phyloP scores from a whole-genome alignment of 2,329 filamentous ascomycete species.

The Tolypocladium paradoxum region DNA sequence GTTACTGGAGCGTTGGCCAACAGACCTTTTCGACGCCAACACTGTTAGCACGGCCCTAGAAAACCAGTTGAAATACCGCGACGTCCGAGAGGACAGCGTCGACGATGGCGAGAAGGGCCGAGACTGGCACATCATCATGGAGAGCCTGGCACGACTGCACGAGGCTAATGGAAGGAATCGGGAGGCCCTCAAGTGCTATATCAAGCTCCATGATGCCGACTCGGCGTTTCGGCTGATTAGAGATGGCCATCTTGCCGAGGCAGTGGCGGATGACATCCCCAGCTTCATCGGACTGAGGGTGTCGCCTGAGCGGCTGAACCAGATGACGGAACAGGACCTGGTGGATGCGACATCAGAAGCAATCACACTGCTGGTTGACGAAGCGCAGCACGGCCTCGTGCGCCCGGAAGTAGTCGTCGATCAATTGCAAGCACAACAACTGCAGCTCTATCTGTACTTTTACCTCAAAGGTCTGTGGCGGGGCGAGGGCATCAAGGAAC shows the following conservation, averaged over 20 bases:
- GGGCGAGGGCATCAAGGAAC: slow-evolving; percentile 53
- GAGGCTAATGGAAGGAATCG: slow-evolving; percentile 70
- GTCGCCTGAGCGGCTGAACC: slow-evolving; percentile 54
- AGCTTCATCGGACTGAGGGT: slow-evolving; percentile 84
- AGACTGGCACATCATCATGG: slow-evolving; percentile 86
- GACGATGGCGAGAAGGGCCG: slow-evolving; percentile 61
- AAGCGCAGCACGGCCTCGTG: slow-evolving; percentile 82
- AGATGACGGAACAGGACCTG: slow-evolving; percentile 58
- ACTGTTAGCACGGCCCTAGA: slow-evolving; percentile 70
- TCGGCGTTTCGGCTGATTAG: slow-evolving; percentile 77
- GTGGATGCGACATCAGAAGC: slow-evolving; percentile 74
- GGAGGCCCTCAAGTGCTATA: slow-evolving; percentile 81
- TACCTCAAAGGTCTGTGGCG: slow-evolving; percentile 83
- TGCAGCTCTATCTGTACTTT: slow-evolving; percentile 76
- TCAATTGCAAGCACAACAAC: slow-evolving; percentile 59
- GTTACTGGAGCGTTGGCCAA: slow-evolving; percentile 72
- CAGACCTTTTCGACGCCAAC: slow-evolving; percentile 71
- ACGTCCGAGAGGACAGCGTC: slow-evolving; percentile 64
- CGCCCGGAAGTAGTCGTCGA: slow-evolving; percentile 65
- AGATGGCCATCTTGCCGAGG: slow-evolving; percentile 82
- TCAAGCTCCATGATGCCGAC: slow-evolving; percentile 84
- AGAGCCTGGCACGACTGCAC: slow-evolving; percentile 73
- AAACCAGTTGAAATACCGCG: slow-evolving; percentile 66
- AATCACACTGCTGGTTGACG: slow-evolving; percentile 76
- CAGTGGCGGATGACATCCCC: slow-evolving; percentile 80